Conservation (phyloP, 2,329 filamentous ascomycete genomes). For the Nemania serpens region DNA sequence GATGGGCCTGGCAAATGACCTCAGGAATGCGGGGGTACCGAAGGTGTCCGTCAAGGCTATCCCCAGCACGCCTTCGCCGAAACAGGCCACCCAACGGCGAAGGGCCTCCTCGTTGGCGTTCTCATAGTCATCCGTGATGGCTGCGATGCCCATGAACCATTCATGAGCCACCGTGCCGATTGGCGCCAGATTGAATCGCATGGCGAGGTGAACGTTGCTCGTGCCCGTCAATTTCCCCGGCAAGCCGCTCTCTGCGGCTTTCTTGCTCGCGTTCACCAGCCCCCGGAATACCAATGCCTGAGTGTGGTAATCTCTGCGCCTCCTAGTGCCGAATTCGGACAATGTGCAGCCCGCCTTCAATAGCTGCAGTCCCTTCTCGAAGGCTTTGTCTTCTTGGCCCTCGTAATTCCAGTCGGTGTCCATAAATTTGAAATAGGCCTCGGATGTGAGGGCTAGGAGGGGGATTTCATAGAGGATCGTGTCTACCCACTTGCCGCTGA, state of each 20-base stretch:
- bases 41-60: conserved; percentile 97
- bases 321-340: conserved; percentile 90
- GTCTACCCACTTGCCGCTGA: conserved; percentile 86
- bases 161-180: conserved; percentile 93
- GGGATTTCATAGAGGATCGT: conserved; percentile 99
- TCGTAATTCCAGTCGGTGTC: conserved; percentile 91
- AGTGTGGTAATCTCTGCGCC: conserved; percentile 91
- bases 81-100: conserved; percentile 87
- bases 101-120: conserved; percentile 83
- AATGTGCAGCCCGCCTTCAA: conserved; percentile 84
- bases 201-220: conserved; percentile 96
- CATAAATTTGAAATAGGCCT: conserved; percentile 97
- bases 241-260: conserved; percentile 67
- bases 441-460: conserved; percentile 85
- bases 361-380: conserved; percentile 76
- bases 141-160: conserved; percentile 99
- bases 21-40: conserved; percentile 86
- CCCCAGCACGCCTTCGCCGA: conserved; percentile 80
- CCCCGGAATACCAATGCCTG: conserved; percentile 91
- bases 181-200: conserved; percentile 83
- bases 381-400: conserved; percentile 84
- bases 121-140: conserved; percentile 84
- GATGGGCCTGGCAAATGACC: conserved; percentile 74
- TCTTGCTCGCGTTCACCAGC: conserved; percentile 76
- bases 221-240: conserved; percentile 81